These are phyloP conservation scores for Erodium moschatum DNA, from an alignment of 441 rosid genomes.

Conservation along the genomic window DNA sequence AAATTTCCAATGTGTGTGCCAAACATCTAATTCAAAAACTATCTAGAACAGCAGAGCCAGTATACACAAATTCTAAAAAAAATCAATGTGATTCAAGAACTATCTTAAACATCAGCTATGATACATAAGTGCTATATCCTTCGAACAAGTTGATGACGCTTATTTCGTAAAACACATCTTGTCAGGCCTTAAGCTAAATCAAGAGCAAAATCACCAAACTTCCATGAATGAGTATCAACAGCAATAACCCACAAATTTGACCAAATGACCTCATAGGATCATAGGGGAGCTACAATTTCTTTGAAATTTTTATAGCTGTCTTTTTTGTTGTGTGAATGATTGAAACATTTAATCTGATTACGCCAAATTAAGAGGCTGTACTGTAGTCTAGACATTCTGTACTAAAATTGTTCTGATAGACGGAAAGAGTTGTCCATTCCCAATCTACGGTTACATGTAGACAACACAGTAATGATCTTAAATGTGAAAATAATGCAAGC, in stretches of 20 bases:
- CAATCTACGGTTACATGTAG: too few species aligned
- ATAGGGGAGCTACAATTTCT: neutral
- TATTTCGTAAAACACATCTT: neutral
- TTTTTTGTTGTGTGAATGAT: too few species aligned
- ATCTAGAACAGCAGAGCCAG: neutral
- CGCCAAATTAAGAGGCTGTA: too few species aligned
- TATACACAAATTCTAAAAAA: neutral
- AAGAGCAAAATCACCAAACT: neutral
- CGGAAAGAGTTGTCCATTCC: too few species aligned
- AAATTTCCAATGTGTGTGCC: neutral
- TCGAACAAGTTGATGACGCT: neutral
- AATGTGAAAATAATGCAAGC: too few species aligned
- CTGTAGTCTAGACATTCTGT: too few species aligned
- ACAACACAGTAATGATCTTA: too few species aligned
- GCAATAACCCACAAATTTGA: neutral
- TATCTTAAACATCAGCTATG: neutral
- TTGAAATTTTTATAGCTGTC: neutral
- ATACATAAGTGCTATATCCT: neutral
- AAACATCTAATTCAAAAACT: neutral
- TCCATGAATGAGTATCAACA: neutral
- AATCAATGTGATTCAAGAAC: neutral
- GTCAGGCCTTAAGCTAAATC: neutral
- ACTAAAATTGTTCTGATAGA: too few species aligned
- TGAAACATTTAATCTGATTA: too few species aligned
- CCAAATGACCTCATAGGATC: neutral